Base-by-base conservation (phyloP, 78 protist species). In the Cavenderia fasciculata region DNA sequence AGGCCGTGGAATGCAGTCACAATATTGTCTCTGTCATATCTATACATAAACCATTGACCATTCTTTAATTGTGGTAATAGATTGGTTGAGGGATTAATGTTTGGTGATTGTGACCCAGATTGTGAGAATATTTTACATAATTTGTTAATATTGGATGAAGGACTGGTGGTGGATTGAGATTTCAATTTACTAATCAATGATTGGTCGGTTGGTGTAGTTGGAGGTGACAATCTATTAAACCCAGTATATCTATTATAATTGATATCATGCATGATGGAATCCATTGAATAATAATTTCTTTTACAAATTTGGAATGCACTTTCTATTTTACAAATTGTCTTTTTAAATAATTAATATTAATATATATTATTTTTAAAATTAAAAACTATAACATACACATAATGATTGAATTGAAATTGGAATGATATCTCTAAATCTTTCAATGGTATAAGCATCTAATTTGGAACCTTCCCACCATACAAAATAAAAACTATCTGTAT, bases 291-390 rank as follows among this genome's bases (percentile, higher is more conserved):
- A n/a, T n/a, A n/a, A n/a, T n/a, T n/a, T n/a, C n/a, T n/a, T n/a
- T n/a, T 19, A 27, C 59, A 79, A 38, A 79, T 49, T 16, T 66
- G 65, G 31, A 59, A 54, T 18, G 56, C 88, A 52, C 41, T 54
- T 79, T 56, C 61, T 40, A 79, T 54, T 68, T 38, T 56, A 10
- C 63, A 38, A 27, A 23, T 36, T 52, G 51, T 79, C 87, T 77
- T 59, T 43, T n/a, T 25, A 59, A 36, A 40, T n/a, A 40, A 61
- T 43, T 29, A 43, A 4, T 43, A 61, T 23, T 25, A 36, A 44
- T 38, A 19, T 25, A 19, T 59, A 4, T 43, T 44, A 19, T 31
- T 71, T 47, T 34, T 34, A 34, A 2, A 21, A 52, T 7, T 51
- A 12, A 11, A 33, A 25, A 34, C 25, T 19, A 52, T 27, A 27